Evolutionary conservation across 148 eudicot species (phyloP), one percentile per base, ranked within the genome.

Genomic region (Selenicereus undatus): DNA sequence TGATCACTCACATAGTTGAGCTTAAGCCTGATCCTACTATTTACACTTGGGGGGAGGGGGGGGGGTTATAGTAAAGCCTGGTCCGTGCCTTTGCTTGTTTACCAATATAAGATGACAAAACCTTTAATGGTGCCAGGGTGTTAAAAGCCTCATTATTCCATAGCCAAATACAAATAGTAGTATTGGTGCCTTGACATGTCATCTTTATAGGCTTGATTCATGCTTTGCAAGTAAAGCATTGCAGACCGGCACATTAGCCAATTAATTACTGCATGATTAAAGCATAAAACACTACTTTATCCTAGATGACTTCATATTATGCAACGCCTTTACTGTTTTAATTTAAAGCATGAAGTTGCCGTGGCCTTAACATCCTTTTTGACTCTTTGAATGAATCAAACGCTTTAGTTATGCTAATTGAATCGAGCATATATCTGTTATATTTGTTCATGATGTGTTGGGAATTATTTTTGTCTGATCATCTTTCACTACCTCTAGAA

Each of bases 241-340:
- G 62, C 62, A 56, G 22, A 64, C 11, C 27, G 11, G n/a, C 68
- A 64, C 27, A 26, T 8, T 64, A 56, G 18, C 62, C 62, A 17
- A 54, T 64, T 11, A n/a, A 42, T 73, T 73, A 73, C 11, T 73
- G 75, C 27, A 39, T 73, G 75, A 73, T 42, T 73, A 45, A 43
- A 42, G 52, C 16, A 73, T 42, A 39, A 73, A 1, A 35, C 52
- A 10, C 27, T 22, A 22, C 68, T 64, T 64, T 64, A 24, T 64
- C 13, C 12, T n/a, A n/a, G 68, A 62, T 62, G 68, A 62, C 1
- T 64, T 22, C 68, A 8, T 16, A 64, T 64, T 64, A 73, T 73
- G 75, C 75, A 39, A 1, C 43, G 2, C 11, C 75, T 73, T 21
- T 73, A 42, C 68, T 21, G 12, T 73, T 39, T 11, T 6, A 22